Percentiles rank a stretch among this genome's conserved stretches.
Evolutionary conservation across 2,329 filamentous ascomycete species (phyloP).

Genomic region (Sporothrix pseudoabietina): DNA sequence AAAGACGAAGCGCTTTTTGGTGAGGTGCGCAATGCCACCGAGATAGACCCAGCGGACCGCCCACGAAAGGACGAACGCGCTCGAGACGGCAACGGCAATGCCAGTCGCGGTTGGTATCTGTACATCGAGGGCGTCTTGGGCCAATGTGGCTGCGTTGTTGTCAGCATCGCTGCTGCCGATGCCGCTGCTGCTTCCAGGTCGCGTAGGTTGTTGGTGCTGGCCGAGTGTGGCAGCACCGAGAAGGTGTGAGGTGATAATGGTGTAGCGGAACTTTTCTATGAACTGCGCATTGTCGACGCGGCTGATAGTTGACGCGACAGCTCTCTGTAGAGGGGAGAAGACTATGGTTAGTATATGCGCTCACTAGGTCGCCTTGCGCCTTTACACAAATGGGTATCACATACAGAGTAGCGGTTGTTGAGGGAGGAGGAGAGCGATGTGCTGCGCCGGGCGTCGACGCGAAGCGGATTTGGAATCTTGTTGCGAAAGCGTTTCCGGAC

Average conservation of each 20-base stretch:
- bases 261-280: slow-evolving; percentile 89
- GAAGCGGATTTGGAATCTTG: slow-evolving; percentile 50
- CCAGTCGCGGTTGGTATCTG: slow-evolving; percentile 45
- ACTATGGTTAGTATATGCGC: not conserved
- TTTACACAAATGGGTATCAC: slow-evolving; percentile 35
- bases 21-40: slow-evolving; percentile 54
- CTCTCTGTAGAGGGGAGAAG: slow-evolving; percentile 52
- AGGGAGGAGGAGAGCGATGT: slow-evolving; percentile 50
- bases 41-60: slow-evolving; percentile 70
- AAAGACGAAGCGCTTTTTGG: slow-evolving; percentile 57
- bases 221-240: slow-evolving; percentile 66
- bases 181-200: not conserved
- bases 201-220: slow-evolving; percentile 40
- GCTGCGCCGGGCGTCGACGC: slow-evolving; percentile 47
- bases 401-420: slow-evolving; percentile 56
- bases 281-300: slow-evolving; percentile 81
- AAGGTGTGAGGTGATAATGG: slow-evolving; percentile 87
- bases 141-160: not conserved
- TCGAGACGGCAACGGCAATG: slow-evolving; percentile 58
- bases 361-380: not conserved
- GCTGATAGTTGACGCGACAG: slow-evolving; percentile 71
- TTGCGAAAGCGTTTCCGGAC: slow-evolving; percentile 57
- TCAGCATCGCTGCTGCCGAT: not conserved
- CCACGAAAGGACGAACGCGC: slow-evolving; percentile 69
- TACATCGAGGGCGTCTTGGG: slow-evolving; percentile 29